Evolutionary conservation across 106 monocot species (phyloP).

Genomic region (Allium cepa): DNA sequence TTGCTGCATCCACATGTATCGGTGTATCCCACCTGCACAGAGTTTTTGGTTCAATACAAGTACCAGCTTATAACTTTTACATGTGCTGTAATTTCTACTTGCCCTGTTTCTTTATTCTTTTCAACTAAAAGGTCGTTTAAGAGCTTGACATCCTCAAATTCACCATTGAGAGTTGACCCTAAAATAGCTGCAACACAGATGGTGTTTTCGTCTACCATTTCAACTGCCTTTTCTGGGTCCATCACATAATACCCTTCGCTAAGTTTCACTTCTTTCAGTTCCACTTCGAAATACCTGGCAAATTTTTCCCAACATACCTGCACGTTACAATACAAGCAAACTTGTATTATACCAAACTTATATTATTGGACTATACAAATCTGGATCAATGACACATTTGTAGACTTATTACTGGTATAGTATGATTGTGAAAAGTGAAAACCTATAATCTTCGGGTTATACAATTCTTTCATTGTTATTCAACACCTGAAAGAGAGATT

Average conservation of each 20-base stretch:
- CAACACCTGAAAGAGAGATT: neutral
- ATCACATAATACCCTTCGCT: slow-evolving; percentile 66
- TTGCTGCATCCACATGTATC: slow-evolving; percentile 93
- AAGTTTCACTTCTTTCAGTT: slow-evolving; percentile 61
- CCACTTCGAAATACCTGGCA: slow-evolving; percentile 65
- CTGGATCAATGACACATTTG: too few species aligned
- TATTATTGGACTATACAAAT: neutral
- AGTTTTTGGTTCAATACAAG: neutral
- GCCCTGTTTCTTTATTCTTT: slow-evolving; percentile 65
- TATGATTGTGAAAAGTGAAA: too few species aligned
- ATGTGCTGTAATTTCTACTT: neutral
- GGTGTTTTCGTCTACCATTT: slow-evolving; percentile 64
- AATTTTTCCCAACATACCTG: slow-evolving; percentile 83
- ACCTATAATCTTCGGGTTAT: too few species aligned
- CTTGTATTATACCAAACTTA: neutral
- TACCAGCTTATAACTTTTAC: neutral
- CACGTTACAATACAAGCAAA: neutral
- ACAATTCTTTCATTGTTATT: too few species aligned
- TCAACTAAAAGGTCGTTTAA: slow-evolving; percentile 41
- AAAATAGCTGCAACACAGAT: slow-evolving; percentile 68
- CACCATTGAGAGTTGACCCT: slow-evolving; percentile 69
- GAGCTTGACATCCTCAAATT: slow-evolving; percentile 69
- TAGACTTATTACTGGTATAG: too few species aligned
- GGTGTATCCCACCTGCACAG: slow-evolving; percentile 72
- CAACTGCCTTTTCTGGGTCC: slow-evolving; percentile 66